Conservation (phyloP, 331 rosid genomes). For the Dryas integrifolia region DNA sequence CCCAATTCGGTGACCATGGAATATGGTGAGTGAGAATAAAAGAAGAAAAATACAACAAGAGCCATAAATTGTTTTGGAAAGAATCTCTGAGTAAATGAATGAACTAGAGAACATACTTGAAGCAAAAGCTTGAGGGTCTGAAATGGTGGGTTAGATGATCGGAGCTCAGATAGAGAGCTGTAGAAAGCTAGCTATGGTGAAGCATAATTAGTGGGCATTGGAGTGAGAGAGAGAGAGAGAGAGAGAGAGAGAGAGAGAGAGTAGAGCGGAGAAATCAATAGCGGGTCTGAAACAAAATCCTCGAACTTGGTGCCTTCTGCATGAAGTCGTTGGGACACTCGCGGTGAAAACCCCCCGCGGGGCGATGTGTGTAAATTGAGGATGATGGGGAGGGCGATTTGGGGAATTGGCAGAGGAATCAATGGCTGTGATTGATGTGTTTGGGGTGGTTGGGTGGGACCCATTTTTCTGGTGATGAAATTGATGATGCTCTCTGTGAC, state of each 20-base stretch:
- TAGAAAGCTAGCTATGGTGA: not conserved
- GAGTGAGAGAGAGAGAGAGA: slow-evolving; percentile 4
- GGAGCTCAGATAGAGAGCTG: slow-evolving; percentile 17
- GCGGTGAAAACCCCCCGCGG: not conserved
- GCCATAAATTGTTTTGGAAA: too few species aligned
- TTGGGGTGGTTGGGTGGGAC: slow-evolving; percentile 22
- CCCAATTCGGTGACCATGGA: not conserved
- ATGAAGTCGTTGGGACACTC: slow-evolving; percentile 11
- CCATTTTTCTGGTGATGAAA: slow-evolving; percentile 9
- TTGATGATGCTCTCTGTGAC: slow-evolving; percentile 1
- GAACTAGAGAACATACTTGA: too few species aligned
- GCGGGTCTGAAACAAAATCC: not conserved
- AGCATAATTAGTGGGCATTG: slow-evolving; percentile 9
- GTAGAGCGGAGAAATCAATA: slow-evolving; percentile 25
- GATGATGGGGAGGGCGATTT: slow-evolving; percentile 11
- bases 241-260: not conserved
- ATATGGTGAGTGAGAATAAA: too few species aligned
- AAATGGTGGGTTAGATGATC: not conserved
- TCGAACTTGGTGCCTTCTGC: slow-evolving; percentile 37
- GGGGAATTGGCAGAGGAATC: not conserved
- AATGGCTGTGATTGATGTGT: slow-evolving; percentile 26
- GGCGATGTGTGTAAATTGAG: not conserved
- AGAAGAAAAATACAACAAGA: too few species aligned
- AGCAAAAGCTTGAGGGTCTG: too few species aligned
- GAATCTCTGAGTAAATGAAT: too few species aligned